Evolutionary conservation across 306 rosid genomes (phyloP).

Genomic region (Hippophae tibetana): DNA sequence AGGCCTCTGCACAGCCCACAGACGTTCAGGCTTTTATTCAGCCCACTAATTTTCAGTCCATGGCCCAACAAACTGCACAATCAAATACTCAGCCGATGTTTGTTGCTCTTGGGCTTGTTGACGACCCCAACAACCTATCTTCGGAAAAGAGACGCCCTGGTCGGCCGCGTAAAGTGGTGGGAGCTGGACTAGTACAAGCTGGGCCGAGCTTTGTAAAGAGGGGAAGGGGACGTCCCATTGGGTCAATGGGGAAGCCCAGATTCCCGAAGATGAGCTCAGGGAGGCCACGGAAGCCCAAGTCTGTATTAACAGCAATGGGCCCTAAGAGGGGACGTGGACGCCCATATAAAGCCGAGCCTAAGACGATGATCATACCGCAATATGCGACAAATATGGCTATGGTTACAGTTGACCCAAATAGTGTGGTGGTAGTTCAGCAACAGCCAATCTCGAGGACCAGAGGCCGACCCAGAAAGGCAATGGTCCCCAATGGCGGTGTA

Average conservation of each 20-base stretch:
- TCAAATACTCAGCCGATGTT: slow-evolving; percentile 46
- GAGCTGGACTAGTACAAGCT: not conserved
- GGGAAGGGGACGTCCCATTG: slow-evolving; percentile 65
- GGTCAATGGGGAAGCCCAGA: slow-evolving; percentile 23
- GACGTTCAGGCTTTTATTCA: slow-evolving; percentile 6
- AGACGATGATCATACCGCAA: slow-evolving; percentile 42
- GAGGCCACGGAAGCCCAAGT: slow-evolving; percentile 44
- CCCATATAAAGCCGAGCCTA: slow-evolving; percentile 43
- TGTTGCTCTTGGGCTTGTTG: slow-evolving; percentile 57
- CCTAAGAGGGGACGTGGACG: slow-evolving; percentile 60
- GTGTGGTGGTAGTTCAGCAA: slow-evolving; percentile 6
- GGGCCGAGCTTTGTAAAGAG: slow-evolving; percentile 14
- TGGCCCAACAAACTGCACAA: not conserved
- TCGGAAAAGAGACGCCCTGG: slow-evolving; percentile 37
- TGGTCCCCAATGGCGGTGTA: not conserved
- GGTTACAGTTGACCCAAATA: slow-evolving; percentile 15
- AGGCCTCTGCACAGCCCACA: slow-evolving; percentile 1
- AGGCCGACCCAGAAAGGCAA: slow-evolving; percentile 55
- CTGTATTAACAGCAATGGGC: slow-evolving; percentile 14
- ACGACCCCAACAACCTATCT: slow-evolving; percentile 36
- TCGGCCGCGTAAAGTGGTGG: slow-evolving; percentile 36
- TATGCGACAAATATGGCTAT: slow-evolving; percentile 31
- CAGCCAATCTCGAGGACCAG: slow-evolving; percentile 19
- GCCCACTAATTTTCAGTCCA: slow-evolving; percentile 1
- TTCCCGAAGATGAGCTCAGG: slow-evolving; percentile 28